Evolutionary conservation across 139 green algal genomes (phyloP).

Genomic region (Chlamydomonas schloesseri): DNA sequence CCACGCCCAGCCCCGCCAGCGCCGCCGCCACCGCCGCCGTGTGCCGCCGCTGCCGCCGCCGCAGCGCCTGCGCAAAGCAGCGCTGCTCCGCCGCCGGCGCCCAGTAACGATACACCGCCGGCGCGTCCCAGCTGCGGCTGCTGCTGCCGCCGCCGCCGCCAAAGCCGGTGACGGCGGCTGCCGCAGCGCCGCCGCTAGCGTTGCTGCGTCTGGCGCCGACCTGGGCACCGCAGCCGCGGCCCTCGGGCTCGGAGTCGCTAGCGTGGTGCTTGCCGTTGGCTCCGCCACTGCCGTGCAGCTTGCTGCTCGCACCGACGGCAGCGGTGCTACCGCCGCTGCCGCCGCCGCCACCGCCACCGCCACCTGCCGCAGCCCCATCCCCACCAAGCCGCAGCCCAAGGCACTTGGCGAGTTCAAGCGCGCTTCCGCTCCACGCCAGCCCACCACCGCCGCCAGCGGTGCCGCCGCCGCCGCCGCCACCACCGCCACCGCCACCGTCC

Average conservation of each 20-base stretch:
- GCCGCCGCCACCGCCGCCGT: background rate
- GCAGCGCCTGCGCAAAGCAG: background rate
- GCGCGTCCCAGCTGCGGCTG: background rate
- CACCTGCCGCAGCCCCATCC: background rate
- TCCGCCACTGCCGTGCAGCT: no score
- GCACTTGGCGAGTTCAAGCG: background rate
- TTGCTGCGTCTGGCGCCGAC: no score
- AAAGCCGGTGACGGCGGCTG: background rate
- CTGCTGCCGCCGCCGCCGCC: background rate
- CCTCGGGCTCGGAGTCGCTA: no score
- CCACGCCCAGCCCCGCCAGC: background rate
- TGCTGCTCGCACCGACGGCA: background rate
- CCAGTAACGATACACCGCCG: constrained; percentile 32
- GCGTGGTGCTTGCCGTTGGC: no score
- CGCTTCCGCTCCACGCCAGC: constrained; percentile 1
- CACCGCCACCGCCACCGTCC: no score
- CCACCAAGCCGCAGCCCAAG: background rate
- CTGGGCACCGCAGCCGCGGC: no score
- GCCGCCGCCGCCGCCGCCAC: no score
- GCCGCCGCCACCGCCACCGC: background rate
- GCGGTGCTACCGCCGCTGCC: background rate
- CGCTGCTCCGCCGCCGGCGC: constrained; percentile 37
- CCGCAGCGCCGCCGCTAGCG: no score
- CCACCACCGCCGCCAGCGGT: no score
- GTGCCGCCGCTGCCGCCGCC: constrained; percentile 14